Percentiles rank a stretch among this genome's conserved stretches.
Conservation (phyloP, 2,329 filamentous ascomycete genomes). For the Xylaria digitata region DNA sequence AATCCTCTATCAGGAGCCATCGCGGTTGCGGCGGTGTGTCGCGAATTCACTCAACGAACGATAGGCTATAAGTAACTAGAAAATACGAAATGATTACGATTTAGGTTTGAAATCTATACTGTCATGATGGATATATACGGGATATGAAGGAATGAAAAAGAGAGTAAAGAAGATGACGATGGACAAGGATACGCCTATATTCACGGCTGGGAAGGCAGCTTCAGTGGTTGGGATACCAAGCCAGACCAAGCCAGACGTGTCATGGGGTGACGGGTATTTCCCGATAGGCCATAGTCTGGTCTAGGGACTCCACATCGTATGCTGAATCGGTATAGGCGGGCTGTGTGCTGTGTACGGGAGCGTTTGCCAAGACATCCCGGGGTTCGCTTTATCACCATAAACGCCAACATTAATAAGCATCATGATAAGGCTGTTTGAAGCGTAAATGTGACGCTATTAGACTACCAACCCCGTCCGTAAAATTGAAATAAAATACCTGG, state of each 20-base stretch:
- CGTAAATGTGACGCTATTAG: too few species aligned
- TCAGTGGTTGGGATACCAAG: constrained; percentile 20
- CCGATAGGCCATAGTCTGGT: constrained; percentile 13
- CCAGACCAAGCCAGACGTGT: constrained; percentile 40
- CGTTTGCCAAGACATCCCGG: neutral
- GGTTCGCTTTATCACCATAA: neutral
- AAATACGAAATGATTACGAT: neutral
- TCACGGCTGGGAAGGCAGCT: constrained; percentile 22
- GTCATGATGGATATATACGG: constrained; percentile 5
- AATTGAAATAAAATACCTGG: too few species aligned
- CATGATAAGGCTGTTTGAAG: too few species aligned
- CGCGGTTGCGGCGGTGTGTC: neutral
- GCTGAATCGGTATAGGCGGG: neutral
- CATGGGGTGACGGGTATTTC: constrained; percentile 13
- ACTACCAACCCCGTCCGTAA: neutral
- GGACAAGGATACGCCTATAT: constrained; percentile 1
- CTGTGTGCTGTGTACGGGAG: too few species aligned
- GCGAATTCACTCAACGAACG: neutral
- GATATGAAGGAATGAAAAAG: neutral
- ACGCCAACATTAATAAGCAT: too few species aligned
- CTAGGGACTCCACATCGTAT: neutral
- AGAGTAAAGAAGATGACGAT: constrained; percentile 5
- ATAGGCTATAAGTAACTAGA: neutral
- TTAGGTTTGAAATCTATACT: neutral
- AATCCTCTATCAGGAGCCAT: constrained; percentile 49